A percentile compares a stretch with the other conserved stretches of the same genome.
Evolutionary conservation across 495 filamentous ascomycete species (phyloP).

Genomic region (Aspergillus hancockii): DNA sequence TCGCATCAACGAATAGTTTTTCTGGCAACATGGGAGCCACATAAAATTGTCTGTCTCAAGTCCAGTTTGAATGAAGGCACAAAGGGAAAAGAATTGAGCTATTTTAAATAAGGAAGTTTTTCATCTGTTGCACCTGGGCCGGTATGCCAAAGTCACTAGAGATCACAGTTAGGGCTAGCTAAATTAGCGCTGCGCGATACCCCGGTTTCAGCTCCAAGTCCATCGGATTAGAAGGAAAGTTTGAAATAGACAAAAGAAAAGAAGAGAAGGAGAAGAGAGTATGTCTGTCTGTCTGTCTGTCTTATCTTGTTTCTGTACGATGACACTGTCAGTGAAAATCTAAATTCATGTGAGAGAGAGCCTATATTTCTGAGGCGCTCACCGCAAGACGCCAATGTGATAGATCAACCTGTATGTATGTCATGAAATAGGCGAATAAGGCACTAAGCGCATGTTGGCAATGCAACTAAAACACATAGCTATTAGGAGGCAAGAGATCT

Average conservation of each 20-base stretch:
- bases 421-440: not conserved
- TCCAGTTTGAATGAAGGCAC: not conserved
- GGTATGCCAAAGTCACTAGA: not conserved
- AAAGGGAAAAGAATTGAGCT: not conserved
- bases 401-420: not conserved
- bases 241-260: not conserved
- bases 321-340: not conserved
- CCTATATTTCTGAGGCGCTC: not conserved
- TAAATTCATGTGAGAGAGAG: not conserved
- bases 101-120: not conserved
- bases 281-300: not conserved
- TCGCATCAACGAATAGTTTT: not conserved
- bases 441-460: not conserved
- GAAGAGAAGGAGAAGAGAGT: not conserved
- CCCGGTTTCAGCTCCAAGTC: not conserved
- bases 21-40: not conserved
- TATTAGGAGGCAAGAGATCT: not conserved
- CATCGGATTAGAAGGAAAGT: constrained; percentile 4
- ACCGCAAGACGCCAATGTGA: constrained; percentile 2
- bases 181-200: not conserved
- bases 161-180: not conserved
- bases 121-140: not conserved
- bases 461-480: not conserved
- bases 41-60: not conserved
- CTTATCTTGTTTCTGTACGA: not conserved